Percentiles rank a stretch among this genome's conserved stretches.
phyloP scores from a whole-genome alignment of 169 alveolate species.

The Cryptosporidium sp. region DNA sequence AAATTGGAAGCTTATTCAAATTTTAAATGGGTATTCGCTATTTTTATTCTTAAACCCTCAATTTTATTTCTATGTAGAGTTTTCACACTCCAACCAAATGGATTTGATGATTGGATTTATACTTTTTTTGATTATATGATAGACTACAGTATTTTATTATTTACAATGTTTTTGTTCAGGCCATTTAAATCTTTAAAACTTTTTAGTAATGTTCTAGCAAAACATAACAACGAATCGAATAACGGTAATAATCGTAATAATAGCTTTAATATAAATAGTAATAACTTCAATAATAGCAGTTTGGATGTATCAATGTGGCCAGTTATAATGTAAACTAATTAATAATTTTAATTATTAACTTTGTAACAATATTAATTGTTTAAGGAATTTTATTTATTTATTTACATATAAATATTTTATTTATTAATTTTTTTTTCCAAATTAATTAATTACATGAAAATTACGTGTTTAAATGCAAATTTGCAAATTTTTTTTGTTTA shows the following conservation, averaged over 20 bases:
- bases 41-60: slow-evolving; percentile 52
- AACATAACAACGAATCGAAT: neutral
- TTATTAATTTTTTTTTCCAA: neutral
- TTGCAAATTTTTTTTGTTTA: neutral
- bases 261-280: neutral
- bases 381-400: neutral
- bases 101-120: slow-evolving; percentile 70
- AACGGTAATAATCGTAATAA: neutral
- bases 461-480: slow-evolving; percentile 1
- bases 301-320: slow-evolving; percentile 69
- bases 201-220: slow-evolving; percentile 9
- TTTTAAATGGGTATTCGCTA: slow-evolving; percentile 47
- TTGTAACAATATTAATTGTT: neutral
- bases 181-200: slow-evolving; percentile 40
- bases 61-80: slow-evolving; percentile 43
- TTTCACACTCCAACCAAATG: slow-evolving; percentile 43
- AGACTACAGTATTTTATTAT: slow-evolving; percentile 16
- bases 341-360: neutral
- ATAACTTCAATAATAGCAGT: neutral
- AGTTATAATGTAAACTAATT: neutral
- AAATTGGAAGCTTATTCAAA: slow-evolving; percentile 50
- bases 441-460: neutral
- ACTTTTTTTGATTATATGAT: slow-evolving; percentile 15
- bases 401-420: neutral
- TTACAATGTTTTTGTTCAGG: slow-evolving; percentile 17